phyloP scores from a whole-genome alignment of 1,139 yeast genomes.

The Pichia sp. region DNA sequence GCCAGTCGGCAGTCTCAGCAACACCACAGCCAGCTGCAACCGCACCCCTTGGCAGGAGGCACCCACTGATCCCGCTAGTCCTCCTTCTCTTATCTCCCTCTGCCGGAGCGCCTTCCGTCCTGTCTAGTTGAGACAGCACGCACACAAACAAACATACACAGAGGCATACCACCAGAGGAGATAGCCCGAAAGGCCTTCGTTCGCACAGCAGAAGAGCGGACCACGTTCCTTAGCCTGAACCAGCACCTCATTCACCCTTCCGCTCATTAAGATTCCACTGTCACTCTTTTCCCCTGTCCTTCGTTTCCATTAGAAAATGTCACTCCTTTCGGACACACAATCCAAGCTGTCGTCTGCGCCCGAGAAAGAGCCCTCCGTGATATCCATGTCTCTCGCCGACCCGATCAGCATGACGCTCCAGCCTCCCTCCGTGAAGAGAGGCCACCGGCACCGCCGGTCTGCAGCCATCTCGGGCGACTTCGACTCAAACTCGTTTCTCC shows the following conservation, averaged over 20 bases:
- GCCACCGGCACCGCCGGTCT: slow-evolving; percentile 65
- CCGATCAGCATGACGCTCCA: slow-evolving; percentile 15
- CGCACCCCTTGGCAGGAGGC: too few relatives aligned
- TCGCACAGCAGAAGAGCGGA: too few relatives aligned
- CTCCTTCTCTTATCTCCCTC: too few relatives aligned
- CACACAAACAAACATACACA: too few relatives aligned
- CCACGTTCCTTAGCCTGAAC: too few relatives aligned
- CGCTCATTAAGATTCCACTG: background rate
- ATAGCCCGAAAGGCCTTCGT: too few relatives aligned
- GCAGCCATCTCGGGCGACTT: slow-evolving; percentile 75
- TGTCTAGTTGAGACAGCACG: too few relatives aligned
- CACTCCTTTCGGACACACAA: background rate
- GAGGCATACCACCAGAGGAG: too few relatives aligned
- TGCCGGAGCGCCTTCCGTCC: too few relatives aligned
- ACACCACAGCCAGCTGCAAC: background rate
- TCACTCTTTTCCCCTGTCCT: too few relatives aligned
- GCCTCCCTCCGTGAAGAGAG: slow-evolving; percentile 33
- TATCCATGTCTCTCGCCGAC: slow-evolving; percentile 9
- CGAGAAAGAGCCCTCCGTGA: background rate
- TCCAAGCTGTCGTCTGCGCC: slow-evolving; percentile 1
- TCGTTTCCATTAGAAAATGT: background rate
- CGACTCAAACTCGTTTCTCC: slow-evolving; percentile 36
- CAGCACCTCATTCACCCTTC: background rate
- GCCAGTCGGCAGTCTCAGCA: background rate
- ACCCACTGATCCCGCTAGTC: too few relatives aligned